Evolutionary conservation across 1,284 basidiomycete species (phyloP).

Genomic region (Sanghuangporus sanghuang): DNA sequence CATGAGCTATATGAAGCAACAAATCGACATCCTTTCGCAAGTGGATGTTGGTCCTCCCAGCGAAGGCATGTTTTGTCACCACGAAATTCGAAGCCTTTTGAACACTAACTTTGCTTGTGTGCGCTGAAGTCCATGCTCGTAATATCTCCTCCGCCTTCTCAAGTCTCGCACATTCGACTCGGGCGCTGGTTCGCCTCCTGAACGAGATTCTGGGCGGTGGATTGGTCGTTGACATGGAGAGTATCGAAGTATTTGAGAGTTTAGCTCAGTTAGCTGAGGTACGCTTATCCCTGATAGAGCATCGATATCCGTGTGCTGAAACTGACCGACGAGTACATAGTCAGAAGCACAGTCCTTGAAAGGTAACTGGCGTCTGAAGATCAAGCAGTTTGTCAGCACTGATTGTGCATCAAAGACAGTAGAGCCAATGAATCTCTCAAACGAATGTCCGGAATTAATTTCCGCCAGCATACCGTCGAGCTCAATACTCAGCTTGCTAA

Average conservation of each 20-base stretch:
- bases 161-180: neutral
- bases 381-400: neutral
- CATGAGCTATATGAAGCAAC: slow-evolving; percentile 4
- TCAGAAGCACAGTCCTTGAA: slow-evolving; percentile 3
- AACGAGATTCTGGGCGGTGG: neutral
- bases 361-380: neutral
- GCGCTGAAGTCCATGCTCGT: neutral
- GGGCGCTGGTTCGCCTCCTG: neutral
- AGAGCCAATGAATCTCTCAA: neutral
- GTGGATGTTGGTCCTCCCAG: slow-evolving; percentile 1
- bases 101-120: neutral
- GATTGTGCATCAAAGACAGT: neutral
- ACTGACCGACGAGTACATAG: neutral
- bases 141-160: slow-evolving; percentile 9
- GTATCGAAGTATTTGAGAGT: neutral
- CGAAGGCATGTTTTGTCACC: neutral
- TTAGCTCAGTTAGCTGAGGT: slow-evolving; percentile 13
- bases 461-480: slow-evolving; percentile 6
- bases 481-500: neutral
- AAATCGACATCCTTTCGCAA: slow-evolving; percentile 1
- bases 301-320: neutral
- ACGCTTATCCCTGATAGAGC: neutral
- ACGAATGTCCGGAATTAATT: slow-evolving; percentile 4
- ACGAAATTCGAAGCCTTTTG: neutral
- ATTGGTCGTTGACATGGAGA: neutral